Evolutionary conservation across 768 basidiomycete genomes (phyloP), one percentile per base, ranked within the genome.

Genomic region (Gyrodon lividus): DNA sequence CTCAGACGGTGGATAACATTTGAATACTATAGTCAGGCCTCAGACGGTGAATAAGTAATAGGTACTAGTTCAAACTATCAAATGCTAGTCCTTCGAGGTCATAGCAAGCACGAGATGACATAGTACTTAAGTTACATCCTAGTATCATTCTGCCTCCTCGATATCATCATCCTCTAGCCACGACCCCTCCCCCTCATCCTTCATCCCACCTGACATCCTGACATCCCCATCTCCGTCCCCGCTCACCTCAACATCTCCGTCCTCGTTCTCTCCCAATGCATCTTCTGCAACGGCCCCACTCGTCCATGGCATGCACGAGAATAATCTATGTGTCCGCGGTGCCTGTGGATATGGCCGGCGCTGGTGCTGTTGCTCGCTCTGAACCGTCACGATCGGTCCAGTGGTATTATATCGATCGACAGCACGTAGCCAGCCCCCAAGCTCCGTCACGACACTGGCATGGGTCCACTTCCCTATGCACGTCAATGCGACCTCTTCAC

Each of bases 141-240:
- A 26, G 24, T 7, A 23, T 60, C 47, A 70, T 10, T 63, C 59
- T 30, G 43, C 55, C 22, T 81, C 77, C 56, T 82, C 80, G 46
- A 84, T 84, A 58, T 83, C 82, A 58, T 84, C 82, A 19, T 67
- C 72, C 38, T 82, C 81, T 58, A 82, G 58, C 81, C 82, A 83
- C 17, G 79, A 77, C 44, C 55, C 67, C 3, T 62, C 65, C n/a
- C 66, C 70, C 12, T 54, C 56, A 30, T 55, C 57, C 19, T 59
- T 64, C 20, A 59, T 50, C 40, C 58, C 59, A 37, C 67, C 51
- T 0, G 64, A 59, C 40, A 64, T 58, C 16, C 64, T 69, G 28
- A 66, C 66, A 35, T 62, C 65, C 14, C 72, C 71, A 16, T 60
- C 64, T 12, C 61, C 68, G 4, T 63, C 67, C 20, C 35, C 47